A percentile compares a stretch with the other conserved stretches of the same genome.
phyloP scores from a whole-genome alignment of 352 stramenopile species.

The Globisporangium ultimum region DNA sequence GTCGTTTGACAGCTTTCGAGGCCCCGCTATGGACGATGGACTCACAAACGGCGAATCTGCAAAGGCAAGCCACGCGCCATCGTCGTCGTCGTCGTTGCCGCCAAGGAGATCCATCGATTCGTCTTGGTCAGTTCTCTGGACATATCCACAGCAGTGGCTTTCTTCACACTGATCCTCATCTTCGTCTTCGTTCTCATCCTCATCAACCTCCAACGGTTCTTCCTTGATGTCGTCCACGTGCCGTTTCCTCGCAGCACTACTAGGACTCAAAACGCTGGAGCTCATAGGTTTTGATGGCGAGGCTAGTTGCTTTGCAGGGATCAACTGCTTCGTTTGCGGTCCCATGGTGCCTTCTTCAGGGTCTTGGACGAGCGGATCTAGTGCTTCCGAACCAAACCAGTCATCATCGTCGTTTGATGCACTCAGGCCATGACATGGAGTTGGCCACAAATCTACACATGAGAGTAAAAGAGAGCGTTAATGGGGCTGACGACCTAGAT shows the following conservation, averaged over 20 bases:
- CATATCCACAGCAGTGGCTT: background rate
- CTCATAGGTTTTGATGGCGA: background rate
- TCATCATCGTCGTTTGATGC: conserved; percentile 7
- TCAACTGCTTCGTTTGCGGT: background rate
- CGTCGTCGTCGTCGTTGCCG: conserved; percentile 14
- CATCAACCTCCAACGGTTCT: conserved; percentile 14
- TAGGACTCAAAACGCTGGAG: no score
- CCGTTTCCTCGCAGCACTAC: conserved; percentile 6
- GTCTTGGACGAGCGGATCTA: conserved; percentile 5
- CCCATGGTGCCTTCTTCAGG: background rate
- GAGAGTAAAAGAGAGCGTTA: background rate
- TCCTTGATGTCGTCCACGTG: conserved; percentile 14
- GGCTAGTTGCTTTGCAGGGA: background rate
- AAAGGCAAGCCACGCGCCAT: conserved; percentile 29
- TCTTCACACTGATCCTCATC: conserved; percentile 12
- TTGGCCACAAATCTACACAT: conserved; percentile 21
- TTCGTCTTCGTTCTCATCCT: conserved; percentile 16
- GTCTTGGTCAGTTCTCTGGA: background rate
- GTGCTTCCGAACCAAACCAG: conserved; percentile 2
- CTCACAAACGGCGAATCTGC: conserved; percentile 19
- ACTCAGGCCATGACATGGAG: background rate
- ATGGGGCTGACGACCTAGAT: background rate
- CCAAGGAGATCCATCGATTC: conserved; percentile 8
- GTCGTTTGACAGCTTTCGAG: conserved; percentile 5
- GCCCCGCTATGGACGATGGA: conserved; percentile 11